Percentiles rank a stretch among this genome's conserved stretches.
Evolutionary conservation across 2,329 filamentous ascomycete genomes (phyloP).

Genomic region (Exophiala xenobiotica): DNA sequence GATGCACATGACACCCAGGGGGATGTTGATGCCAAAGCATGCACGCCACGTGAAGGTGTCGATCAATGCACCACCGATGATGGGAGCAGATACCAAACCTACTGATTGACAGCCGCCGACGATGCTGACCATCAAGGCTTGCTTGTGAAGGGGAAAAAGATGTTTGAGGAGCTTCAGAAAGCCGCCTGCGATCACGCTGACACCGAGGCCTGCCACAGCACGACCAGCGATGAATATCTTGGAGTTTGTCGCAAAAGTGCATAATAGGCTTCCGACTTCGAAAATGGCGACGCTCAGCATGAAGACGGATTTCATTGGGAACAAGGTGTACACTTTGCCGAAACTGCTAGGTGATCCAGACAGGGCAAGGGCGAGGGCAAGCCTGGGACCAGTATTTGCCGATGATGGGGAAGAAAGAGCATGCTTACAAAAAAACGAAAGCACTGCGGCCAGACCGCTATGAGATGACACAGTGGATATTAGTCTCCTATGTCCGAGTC

Average conservation of each 20-base stretch:
- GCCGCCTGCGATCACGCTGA: conserved; percentile 26
- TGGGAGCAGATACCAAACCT: conserved; percentile 33
- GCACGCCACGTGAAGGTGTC: conserved; percentile 38
- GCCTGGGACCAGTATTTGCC: too few relatives aligned
- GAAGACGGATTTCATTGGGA: conserved; percentile 48
- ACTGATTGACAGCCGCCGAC: conserved; percentile 32
- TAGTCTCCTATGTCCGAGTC: neutral
- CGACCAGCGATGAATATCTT: conserved; percentile 32
- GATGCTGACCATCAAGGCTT: conserved; percentile 33
- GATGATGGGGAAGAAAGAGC: conserved; percentile 47
- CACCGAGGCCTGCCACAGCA: conserved; percentile 35
- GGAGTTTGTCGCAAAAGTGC: conserved; percentile 34
- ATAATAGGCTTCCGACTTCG: conserved; percentile 51
- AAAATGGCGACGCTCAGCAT: conserved; percentile 48
- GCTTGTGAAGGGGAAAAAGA: conserved; percentile 31
- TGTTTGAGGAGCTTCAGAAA: conserved; percentile 25
- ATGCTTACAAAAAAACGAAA: conserved; percentile 40
- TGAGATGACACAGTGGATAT: too few relatives aligned
- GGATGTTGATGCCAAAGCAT: conserved; percentile 46
- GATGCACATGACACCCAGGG: conserved; percentile 40
- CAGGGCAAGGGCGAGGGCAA: too few relatives aligned
- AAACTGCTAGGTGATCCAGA: conserved; percentile 28
- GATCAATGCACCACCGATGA: conserved; percentile 39
- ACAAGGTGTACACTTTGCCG: conserved; percentile 49
- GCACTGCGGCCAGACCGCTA: too few relatives aligned